Percentiles rank a stretch among this genome's conserved stretches.
phyloP scores from a whole-genome alignment of 441 rosid genomes.

The Eutrema salsugineum region DNA sequence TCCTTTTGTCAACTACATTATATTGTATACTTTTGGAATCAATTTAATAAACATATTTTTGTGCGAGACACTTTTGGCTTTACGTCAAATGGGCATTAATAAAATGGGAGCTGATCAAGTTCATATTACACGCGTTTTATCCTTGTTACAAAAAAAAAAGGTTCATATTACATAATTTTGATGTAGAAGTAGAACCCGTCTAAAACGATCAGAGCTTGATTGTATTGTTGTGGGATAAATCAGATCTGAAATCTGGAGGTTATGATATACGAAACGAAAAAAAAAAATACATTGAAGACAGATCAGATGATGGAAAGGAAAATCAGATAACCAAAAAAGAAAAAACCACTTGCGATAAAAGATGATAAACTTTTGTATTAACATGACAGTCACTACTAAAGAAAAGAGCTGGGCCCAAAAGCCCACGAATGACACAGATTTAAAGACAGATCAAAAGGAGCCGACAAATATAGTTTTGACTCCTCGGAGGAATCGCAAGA shows the following conservation, averaged over 20 bases:
- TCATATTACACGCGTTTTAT: no score
- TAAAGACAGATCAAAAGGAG: slow-evolving; percentile 20
- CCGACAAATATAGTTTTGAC: slow-evolving; percentile 21
- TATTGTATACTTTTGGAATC: background rate
- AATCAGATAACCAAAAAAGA: background rate
- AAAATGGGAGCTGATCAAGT: slow-evolving; percentile 10
- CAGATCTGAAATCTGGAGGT: no score
- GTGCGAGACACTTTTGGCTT: slow-evolving; percentile 1
- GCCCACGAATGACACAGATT: slow-evolving; percentile 3
- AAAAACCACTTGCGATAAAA: slow-evolving; percentile 1
- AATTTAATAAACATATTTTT: background rate
- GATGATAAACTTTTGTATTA: background rate
- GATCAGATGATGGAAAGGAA: no score
- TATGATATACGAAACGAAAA: no score
- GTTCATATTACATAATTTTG: no score
- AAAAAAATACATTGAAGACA: no score
- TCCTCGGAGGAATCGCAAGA: slow-evolving; percentile 24
- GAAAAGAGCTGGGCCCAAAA: background rate
- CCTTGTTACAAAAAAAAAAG: no score
- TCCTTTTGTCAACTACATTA: slow-evolving; percentile 11
- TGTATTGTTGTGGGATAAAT: no score
- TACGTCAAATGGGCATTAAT: background rate
- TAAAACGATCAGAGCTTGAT: no score
- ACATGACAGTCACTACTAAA: slow-evolving; percentile 12
- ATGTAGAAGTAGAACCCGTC: no score